A percentile compares a stretch with the other conserved stretches of the same genome.
Evolutionary conservation across 768 basidiomycete species (phyloP).

Genomic region (Leccinum variicolor): DNA sequence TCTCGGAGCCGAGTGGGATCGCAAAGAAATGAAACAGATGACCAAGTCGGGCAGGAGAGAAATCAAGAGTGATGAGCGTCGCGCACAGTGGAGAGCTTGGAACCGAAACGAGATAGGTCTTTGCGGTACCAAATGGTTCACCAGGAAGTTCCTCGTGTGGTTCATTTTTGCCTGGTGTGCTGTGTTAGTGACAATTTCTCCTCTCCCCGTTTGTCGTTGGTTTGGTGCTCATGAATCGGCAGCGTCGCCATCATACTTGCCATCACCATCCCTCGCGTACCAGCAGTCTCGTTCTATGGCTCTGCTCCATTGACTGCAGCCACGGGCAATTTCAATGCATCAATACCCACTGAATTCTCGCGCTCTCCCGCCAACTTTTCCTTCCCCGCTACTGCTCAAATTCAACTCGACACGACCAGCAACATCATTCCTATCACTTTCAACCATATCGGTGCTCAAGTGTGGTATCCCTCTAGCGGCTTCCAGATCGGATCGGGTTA

Average conservation of each 20-base stretch:
- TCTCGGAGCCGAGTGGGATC: constrained; percentile 87
- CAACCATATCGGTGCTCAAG: constrained; percentile 57
- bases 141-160: constrained; percentile 68
- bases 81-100: constrained; percentile 69
- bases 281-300: constrained; percentile 61
- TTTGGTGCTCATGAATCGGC: constrained; percentile 3
- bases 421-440: constrained; percentile 81
- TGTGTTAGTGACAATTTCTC: constrained; percentile 37
- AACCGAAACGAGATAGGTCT: constrained; percentile 75
- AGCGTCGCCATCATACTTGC: constrained; percentile 70
- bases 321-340: constrained; percentile 52
- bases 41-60: constrained; percentile 69
- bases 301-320: constrained; percentile 56
- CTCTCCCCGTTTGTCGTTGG: background rate
- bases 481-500: constrained; percentile 67
- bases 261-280: constrained; percentile 82
- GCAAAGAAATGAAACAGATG: constrained; percentile 72
- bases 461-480: constrained; percentile 68
- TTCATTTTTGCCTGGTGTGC: constrained; percentile 58
- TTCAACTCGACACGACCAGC: constrained; percentile 71
- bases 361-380: constrained; percentile 85
- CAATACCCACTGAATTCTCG: constrained; percentile 62
- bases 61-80: constrained; percentile 50
- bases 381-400: constrained; percentile 72
- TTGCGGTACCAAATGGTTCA: constrained; percentile 73